Base-by-base conservation (phyloP, 148 eudicot species). In the Nyssa sinensis region DNA sequence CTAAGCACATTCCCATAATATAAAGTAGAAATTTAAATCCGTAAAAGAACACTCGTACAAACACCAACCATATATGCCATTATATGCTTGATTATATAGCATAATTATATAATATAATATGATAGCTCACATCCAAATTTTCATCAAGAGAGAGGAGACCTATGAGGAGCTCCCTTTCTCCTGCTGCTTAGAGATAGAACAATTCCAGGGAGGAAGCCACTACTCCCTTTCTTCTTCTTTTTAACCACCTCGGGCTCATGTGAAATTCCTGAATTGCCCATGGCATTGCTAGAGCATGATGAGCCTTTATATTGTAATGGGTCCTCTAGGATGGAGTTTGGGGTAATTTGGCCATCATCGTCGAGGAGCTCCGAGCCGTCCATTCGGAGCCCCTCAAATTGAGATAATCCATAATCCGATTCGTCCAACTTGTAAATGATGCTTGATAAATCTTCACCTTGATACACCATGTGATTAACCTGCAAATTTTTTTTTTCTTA, bases 101-200 rank as follows among this genome's bases (percentile, higher is more conserved):
- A n/a, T n/a, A n/a, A n/a, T n/a, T n/a, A n/a, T n/a, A n/a, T n/a
- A n/a, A 12, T 10, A 5, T 44, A 44, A 11, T 44, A 44, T 44
- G 2, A 11, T 44, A 44, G 16, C 51, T 1, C 51, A 3, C 16
- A 19, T 13, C 51, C 51, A 44, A 44, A 29, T 33, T 49, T 24
- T 73, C 3, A 58, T 84, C 74, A 92, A 67, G 94, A 85, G 76
- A 92, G 94, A 27, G 97, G 97, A 75, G 97, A 86, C 72, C 97
- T 83, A 0, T 88, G 94, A 37, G 97, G 97, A 75, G 97, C 88
- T 32, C 97, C 85, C 84, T 92, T 92, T 79, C 97, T 84, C 75
- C 97, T 86, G 76, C 34, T 89, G 69, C 84, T 65, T 27, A 89
- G 81, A 33, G 97, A 92, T 74, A 87, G 72, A n/a, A 81, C 75